phyloP scores from a whole-genome alignment of 2,329 filamentous ascomycete genomes.

The Cryphonectria japonica region DNA sequence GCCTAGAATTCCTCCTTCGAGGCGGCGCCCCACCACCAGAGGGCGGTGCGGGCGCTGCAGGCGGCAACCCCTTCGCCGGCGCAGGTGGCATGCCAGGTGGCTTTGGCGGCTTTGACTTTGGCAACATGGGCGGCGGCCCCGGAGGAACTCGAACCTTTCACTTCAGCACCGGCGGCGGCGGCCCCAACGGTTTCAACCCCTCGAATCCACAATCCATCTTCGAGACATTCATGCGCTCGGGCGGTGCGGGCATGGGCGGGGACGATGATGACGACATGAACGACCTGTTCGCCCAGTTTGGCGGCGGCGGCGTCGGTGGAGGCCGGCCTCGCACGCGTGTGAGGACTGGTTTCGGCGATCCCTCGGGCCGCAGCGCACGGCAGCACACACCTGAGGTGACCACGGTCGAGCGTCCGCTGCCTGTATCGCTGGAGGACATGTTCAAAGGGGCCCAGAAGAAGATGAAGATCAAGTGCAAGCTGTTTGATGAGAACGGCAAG shows the following conservation, averaged over 20 bases:
- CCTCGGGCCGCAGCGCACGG: slow-evolving; percentile 36
- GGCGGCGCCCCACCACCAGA: slow-evolving; percentile 74
- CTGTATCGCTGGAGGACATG: slow-evolving; percentile 84
- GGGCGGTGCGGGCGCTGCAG: slow-evolving; percentile 52
- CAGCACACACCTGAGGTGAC: slow-evolving; percentile 81
- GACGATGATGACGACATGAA: slow-evolving; percentile 53
- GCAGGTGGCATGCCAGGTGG: slow-evolving; percentile 61
- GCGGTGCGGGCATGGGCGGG: slow-evolving; percentile 51
- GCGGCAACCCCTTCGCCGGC: slow-evolving; percentile 64
- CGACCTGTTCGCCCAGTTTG: slow-evolving; percentile 60
- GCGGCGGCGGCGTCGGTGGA: slow-evolving; percentile 44
- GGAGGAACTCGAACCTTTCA: slow-evolving; percentile 62
- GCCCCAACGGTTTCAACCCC: slow-evolving; percentile 76
- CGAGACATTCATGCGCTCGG: slow-evolving; percentile 73
- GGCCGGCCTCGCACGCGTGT: slow-evolving; percentile 46
- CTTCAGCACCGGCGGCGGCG: slow-evolving; percentile 61
- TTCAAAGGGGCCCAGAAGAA: slow-evolving; percentile 90
- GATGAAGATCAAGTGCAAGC: slow-evolving; percentile 98
- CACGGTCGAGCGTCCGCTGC: slow-evolving; percentile 83
- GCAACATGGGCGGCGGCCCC: slow-evolving; percentile 47
- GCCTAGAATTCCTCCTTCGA: slow-evolving; percentile 87
- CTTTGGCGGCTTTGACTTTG: slow-evolving; percentile 57
- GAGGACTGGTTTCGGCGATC: slow-evolving; percentile 47
- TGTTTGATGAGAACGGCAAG: slow-evolving; percentile 84
- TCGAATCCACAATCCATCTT: slow-evolving; percentile 85